Evolutionary conservation across 768 basidiomycete species (phyloP).

Genomic region (Nidularia sp.): DNA sequence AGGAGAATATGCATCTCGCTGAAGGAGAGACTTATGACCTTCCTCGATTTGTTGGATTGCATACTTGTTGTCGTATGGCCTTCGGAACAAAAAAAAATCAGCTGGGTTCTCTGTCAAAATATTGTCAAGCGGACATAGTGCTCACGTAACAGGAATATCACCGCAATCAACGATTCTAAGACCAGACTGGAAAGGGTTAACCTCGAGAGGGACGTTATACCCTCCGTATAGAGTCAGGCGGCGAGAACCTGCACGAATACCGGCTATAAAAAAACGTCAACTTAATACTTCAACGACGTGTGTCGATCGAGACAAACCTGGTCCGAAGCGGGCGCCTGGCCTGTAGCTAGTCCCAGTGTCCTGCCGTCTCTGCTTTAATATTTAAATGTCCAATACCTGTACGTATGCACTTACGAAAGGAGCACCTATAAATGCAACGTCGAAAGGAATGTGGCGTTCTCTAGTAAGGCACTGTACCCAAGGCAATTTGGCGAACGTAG

Average conservation of each 20-base stretch:
- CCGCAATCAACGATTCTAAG: slow-evolving; percentile 74
- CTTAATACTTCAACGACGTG: too few relatives aligned
- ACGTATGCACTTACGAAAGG: slow-evolving; percentile 51
- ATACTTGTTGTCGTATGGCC: slow-evolving; percentile 68
- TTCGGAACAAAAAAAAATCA: slow-evolving; percentile 8
- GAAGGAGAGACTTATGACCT: slow-evolving; percentile 68
- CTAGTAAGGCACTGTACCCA: slow-evolving; percentile 76
- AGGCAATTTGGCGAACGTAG: slow-evolving; percentile 85
- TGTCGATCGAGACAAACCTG: slow-evolving; percentile 22
- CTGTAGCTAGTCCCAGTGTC: slow-evolving; percentile 76
- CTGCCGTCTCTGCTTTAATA: slow-evolving; percentile 18
- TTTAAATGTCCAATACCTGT: too few relatives aligned
- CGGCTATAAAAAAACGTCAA: slow-evolving; percentile 29
- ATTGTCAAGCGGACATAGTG: slow-evolving; percentile 1
- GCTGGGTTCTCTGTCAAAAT: neutral
- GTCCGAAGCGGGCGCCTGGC: slow-evolving; percentile 83
- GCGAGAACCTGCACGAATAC: slow-evolving; percentile 76
- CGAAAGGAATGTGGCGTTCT: slow-evolving; percentile 54
- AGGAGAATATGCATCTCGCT: slow-evolving; percentile 56
- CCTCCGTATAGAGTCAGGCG: slow-evolving; percentile 73
- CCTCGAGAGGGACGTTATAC: slow-evolving; percentile 70
- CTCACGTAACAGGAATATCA: slow-evolving; percentile 67
- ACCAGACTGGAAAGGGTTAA: slow-evolving; percentile 70
- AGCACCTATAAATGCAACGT: slow-evolving; percentile 81
- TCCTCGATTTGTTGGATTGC: slow-evolving; percentile 75